Evolutionary conservation across 2,329 filamentous ascomycete species (phyloP).

Genomic region (Aspergillus unguis): DNA sequence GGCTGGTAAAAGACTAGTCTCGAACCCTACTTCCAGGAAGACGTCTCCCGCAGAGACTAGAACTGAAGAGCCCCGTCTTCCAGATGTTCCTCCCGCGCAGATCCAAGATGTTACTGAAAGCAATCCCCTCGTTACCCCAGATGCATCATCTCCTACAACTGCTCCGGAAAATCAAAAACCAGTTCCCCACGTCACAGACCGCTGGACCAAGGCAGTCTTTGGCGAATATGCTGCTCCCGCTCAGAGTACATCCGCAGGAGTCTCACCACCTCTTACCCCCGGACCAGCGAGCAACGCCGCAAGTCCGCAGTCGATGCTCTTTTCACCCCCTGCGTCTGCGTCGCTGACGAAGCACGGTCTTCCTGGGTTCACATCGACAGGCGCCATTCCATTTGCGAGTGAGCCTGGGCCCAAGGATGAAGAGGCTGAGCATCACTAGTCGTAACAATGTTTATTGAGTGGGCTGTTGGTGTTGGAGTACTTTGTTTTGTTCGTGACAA

Average conservation of each 20-base stretch:
- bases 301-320: constrained; percentile 22
- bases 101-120: neutral
- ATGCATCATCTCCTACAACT: constrained; percentile 8
- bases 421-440: no score
- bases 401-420: no score
- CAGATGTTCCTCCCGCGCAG: neutral
- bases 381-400: constrained; percentile 42
- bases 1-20: constrained; percentile 12
- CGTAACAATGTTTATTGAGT: neutral
- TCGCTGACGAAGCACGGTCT: constrained; percentile 42
- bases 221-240: constrained; percentile 1
- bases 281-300: constrained; percentile 9
- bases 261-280: constrained; percentile 28
- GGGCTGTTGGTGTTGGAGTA: neutral
- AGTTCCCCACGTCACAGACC: constrained; percentile 2
- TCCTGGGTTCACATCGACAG: constrained; percentile 49
- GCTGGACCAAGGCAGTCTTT: neutral
- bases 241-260: constrained; percentile 2
- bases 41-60: neutral
- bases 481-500: neutral
- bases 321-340: constrained; percentile 30
- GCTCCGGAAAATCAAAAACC: neutral
- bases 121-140: constrained; percentile 1
- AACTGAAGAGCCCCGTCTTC: neutral
- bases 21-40: constrained; percentile 7